These are phyloP conservation scores for Microbotryum intermedium DNA, from an alignment of 1,284 basidiomycete species.

Conservation along the genomic window DNA sequence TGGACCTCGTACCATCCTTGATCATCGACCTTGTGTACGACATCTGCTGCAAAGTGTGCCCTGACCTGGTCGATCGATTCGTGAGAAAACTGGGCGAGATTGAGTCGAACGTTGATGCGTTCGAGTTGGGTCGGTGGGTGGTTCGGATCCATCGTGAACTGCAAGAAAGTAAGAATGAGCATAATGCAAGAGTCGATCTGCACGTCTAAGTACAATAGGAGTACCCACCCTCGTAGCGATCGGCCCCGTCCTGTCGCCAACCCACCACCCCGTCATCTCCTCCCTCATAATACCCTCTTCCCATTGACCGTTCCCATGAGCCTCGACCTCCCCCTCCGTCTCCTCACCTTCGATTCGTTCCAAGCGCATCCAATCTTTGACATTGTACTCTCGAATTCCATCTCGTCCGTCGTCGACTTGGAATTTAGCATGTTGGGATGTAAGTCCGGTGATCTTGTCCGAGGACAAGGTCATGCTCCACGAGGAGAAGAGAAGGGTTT, in stretches of 20 bases:
- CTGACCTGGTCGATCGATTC: not conserved
- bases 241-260: constrained; percentile 15
- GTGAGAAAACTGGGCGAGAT: constrained; percentile 6
- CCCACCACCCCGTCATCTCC: constrained; percentile 19
- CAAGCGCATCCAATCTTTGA: not conserved
- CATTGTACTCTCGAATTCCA: not conserved
- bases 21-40: not conserved
- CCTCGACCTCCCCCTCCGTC: no score
- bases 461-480: constrained; percentile 17
- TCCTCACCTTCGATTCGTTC: not conserved
- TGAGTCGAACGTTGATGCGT: constrained; percentile 7
- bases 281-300: not conserved
- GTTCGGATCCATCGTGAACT: constrained; percentile 11
- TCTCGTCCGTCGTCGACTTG: not conserved
- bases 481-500: constrained; percentile 19
- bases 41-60: not conserved
- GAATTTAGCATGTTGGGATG: constrained; percentile 6
- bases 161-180: not conserved
- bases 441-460: constrained; percentile 8
- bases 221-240: constrained; percentile 11
- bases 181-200: not conserved
- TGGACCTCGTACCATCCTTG: constrained; percentile 7
- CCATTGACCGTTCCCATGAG: constrained; percentile 6
- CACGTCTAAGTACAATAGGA: no score
- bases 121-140: not conserved